Conservation (phyloP, 2,329 filamentous ascomycete species). For the Chaetothyriales sp. region DNA sequence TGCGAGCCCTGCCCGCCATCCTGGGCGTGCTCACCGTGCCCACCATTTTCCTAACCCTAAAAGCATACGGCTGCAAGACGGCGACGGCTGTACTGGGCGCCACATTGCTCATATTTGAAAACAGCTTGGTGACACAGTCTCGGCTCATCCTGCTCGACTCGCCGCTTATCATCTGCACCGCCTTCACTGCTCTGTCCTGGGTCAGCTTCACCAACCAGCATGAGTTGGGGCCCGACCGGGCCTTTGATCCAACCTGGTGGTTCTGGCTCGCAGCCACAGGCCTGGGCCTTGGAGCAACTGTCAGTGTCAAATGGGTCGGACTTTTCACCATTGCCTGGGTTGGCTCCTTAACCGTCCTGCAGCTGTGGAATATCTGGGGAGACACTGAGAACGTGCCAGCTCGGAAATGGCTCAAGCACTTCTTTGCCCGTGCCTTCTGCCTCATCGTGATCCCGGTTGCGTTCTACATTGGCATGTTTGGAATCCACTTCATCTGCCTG, state of each 20-base stretch:
- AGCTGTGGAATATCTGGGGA: conserved; percentile 89
- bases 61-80: conserved; percentile 76
- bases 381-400: conserved; percentile 74
- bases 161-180: conserved; percentile 82
- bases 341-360: conserved; percentile 71
- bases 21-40: conserved; percentile 79
- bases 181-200: conserved; percentile 78
- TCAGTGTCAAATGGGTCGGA: conserved; percentile 97
- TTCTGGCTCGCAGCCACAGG: conserved; percentile 88
- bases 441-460: conserved; percentile 73
- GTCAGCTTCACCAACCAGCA: conserved; percentile 93
- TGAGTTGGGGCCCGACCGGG: conserved; percentile 74
- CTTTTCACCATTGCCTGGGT: conserved; percentile 99
- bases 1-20: conserved; percentile 84
- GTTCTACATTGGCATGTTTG: conserved; percentile 96
- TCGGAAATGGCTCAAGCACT: conserved; percentile 82
- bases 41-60: conserved; percentile 86
- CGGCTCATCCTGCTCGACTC: conserved; percentile 92
- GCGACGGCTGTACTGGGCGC: conserved; percentile 71
- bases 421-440: conserved; percentile 80
- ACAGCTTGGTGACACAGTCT: conserved; percentile 86
- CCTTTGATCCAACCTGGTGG: conserved; percentile 88
- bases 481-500: conserved; percentile 85
- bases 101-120: conserved; percentile 84
- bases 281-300: conserved; percentile 72